Evolutionary conservation across 306 rosid genomes (phyloP), one percentile per base, ranked within the genome.

Genomic region (Lathyrus tuberosus): DNA sequence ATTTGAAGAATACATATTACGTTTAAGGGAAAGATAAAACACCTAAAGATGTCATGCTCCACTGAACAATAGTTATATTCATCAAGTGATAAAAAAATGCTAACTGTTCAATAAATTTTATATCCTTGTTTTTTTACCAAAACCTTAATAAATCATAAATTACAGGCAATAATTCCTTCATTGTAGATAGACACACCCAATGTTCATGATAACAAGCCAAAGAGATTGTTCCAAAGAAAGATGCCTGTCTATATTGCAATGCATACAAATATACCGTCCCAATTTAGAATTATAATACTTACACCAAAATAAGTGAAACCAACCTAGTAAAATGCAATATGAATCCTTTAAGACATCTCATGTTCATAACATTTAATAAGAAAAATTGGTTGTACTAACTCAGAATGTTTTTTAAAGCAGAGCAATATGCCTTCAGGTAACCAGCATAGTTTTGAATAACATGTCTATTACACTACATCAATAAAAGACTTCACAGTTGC

Each of bases 401-500:
- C 20, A 65, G 28, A 42, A 46, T 37, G 44, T 43, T 20, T 65
- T 65, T 10, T n/a, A 46, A 65, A 49, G 14, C 14, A 46, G 20
- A 31, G 58, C 49, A 13, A 38, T 59, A 38, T 9, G 47, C 43
- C n/a, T n/a, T n/a, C 62, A 59, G 59, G 46, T 51, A 33, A 67
- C 57, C 18, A 48, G 28, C 70, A 65, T 49, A 71, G 59, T 16
- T 65, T 69, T 49, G 12, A 42, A 10, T 48, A 46, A 51, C 20
- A 60, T 51, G 60, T 70, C 65, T 33, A 22, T 65, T 31, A 18
- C 47, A 71, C 65, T 30, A 52, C 31, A 62, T 57, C 62, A 49
- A 66, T 53, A 77, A 56, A 26, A 73, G 62, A 69, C 37, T n/a
- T 62, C 49, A 31, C 48, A 65, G 56, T 38, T 51, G 64, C 42